These are phyloP conservation scores for Homolaphlyctis polyrhiza DNA, from an alignment of 371 early-diverging fungal genomes.

Conservation along the genomic window DNA sequence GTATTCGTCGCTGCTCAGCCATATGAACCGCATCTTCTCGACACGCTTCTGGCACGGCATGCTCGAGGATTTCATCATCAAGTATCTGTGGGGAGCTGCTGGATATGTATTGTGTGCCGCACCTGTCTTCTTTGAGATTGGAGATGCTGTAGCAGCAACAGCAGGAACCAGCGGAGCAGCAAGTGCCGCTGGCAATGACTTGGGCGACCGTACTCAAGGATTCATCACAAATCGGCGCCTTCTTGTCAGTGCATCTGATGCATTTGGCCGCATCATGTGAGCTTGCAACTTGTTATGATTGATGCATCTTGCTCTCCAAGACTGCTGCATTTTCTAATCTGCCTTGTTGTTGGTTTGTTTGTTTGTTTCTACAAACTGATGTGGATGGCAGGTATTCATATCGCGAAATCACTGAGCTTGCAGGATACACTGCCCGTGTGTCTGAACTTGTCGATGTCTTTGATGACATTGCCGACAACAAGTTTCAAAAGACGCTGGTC, in stretches of 20 bases:
- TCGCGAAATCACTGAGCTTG: slow-evolving; percentile 81
- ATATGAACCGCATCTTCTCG: slow-evolving; percentile 75
- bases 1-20: slow-evolving; percentile 64
- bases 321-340: too few species aligned
- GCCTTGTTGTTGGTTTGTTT: neutral
- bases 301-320: neutral
- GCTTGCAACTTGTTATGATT: neutral
- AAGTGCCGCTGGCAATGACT: slow-evolving; percentile 9
- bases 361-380: neutral
- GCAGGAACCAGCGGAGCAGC: neutral
- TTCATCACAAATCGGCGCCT: slow-evolving; percentile 89
- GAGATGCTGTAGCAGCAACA: slow-evolving; percentile 13
- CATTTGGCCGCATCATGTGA: slow-evolving; percentile 49
- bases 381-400: slow-evolving; percentile 76
- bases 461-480: slow-evolving; percentile 35
- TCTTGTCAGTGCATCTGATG: slow-evolving; percentile 39
- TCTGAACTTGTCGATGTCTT: slow-evolving; percentile 59
- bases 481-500: slow-evolving; percentile 36
- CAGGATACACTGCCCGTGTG: slow-evolving; percentile 81
- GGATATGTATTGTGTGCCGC: slow-evolving; percentile 67
- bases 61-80: slow-evolving; percentile 89
- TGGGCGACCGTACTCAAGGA: slow-evolving; percentile 67
- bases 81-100: slow-evolving; percentile 46
- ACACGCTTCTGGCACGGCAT: slow-evolving; percentile 78
- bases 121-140: slow-evolving; percentile 68